Evolutionary conservation across 2,329 filamentous ascomycete genomes (phyloP).

Genomic region (Cercospora beticola): DNA sequence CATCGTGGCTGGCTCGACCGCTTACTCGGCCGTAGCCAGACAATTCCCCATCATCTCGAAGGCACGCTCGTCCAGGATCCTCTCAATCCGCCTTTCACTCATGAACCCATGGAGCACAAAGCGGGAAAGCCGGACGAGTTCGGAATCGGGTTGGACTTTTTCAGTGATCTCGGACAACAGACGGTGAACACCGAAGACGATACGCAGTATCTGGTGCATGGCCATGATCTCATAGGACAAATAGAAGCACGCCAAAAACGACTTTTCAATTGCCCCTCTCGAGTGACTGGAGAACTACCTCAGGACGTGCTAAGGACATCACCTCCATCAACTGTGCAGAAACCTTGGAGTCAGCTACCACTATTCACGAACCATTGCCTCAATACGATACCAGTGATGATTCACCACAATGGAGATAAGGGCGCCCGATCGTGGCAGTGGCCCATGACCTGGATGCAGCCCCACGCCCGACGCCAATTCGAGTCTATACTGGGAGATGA

Average conservation of each 20-base stretch:
- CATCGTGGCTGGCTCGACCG: slow-evolving; percentile 19
- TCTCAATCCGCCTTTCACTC: slow-evolving; percentile 23
- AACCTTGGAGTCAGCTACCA: slow-evolving; percentile 23
- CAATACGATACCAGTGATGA: slow-evolving; percentile 32
- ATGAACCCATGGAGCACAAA: slow-evolving; percentile 37
- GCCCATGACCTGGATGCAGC: slow-evolving; percentile 26
- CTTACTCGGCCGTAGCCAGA: slow-evolving; percentile 15
- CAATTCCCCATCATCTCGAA: slow-evolving; percentile 22
- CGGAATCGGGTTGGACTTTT: slow-evolving; percentile 35
- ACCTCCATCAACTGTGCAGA: slow-evolving; percentile 17
- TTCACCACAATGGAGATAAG: slow-evolving; percentile 32
- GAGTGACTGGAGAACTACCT: slow-evolving; percentile 15
- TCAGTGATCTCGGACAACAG: slow-evolving; percentile 30
- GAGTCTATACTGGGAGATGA: slow-evolving; percentile 35
- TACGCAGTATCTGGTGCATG: slow-evolving; percentile 16
- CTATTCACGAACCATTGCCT: slow-evolving; percentile 30
- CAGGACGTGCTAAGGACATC: slow-evolving; percentile 23
- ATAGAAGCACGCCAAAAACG: slow-evolving; percentile 9
- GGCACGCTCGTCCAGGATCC: slow-evolving; percentile 23
- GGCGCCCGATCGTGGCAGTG: slow-evolving; percentile 20
- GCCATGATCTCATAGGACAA: slow-evolving; percentile 18
- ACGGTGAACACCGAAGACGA: slow-evolving; percentile 29
- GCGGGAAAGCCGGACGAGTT: slow-evolving; percentile 43
- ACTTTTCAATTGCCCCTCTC: slow-evolving; percentile 15
- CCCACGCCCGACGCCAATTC: slow-evolving; percentile 14